A percentile compares a stretch with the other conserved stretches of the same genome.
phyloP scores from a whole-genome alignment of 1,284 basidiomycete species.

The Apiotrichum gamsii region DNA sequence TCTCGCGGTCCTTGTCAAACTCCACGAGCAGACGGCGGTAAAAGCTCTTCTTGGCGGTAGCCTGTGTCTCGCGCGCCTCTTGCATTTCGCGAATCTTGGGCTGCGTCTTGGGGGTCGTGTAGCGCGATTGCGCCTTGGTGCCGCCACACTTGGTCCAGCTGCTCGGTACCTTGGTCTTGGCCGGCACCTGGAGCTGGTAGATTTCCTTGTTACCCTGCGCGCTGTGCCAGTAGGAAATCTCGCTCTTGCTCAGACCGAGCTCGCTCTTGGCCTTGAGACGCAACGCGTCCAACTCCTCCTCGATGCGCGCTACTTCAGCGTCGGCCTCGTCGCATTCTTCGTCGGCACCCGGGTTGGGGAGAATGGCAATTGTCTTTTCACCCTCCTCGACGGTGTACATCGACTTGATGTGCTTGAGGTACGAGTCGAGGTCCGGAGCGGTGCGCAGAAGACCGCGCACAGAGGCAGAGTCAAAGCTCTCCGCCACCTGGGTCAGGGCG shows the following conservation, averaged over 20 bases:
- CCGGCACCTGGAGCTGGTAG: conserved; percentile 69
- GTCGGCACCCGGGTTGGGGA: conserved; percentile 75
- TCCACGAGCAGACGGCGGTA: conserved; percentile 71
- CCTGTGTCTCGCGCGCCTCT: conserved; percentile 83
- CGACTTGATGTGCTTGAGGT: conserved; percentile 62
- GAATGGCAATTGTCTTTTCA: conserved; percentile 49
- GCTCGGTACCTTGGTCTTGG: conserved; percentile 61
- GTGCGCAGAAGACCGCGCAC: conserved; percentile 66
- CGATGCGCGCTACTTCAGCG: conserved; percentile 61
- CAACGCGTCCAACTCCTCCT: conserved; percentile 62
- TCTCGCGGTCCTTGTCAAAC: conserved; percentile 74
- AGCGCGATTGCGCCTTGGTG: conserved; percentile 68
- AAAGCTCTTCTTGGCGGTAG: conserved; percentile 70
- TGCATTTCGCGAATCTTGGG: conserved; percentile 70
- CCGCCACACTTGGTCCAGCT: conserved; percentile 77
- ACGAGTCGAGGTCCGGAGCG: conserved; percentile 64
- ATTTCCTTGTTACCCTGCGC: conserved; percentile 82
- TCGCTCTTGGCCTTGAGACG: conserved; percentile 59
- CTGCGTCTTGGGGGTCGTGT: conserved; percentile 66
- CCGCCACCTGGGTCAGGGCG: conserved; percentile 59
- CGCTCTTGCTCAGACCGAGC: conserved; percentile 49
- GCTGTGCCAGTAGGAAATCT: conserved; percentile 74
- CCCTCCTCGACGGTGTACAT: conserved; percentile 64
- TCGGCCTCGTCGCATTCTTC: conserved; percentile 71
- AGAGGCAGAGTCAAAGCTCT: conserved; percentile 67